Evolutionary conservation across 2,329 filamentous ascomycete genomes (phyloP), one percentile per base, ranked within the genome.

Genomic region (Pseudogymnoascus sp.): DNA sequence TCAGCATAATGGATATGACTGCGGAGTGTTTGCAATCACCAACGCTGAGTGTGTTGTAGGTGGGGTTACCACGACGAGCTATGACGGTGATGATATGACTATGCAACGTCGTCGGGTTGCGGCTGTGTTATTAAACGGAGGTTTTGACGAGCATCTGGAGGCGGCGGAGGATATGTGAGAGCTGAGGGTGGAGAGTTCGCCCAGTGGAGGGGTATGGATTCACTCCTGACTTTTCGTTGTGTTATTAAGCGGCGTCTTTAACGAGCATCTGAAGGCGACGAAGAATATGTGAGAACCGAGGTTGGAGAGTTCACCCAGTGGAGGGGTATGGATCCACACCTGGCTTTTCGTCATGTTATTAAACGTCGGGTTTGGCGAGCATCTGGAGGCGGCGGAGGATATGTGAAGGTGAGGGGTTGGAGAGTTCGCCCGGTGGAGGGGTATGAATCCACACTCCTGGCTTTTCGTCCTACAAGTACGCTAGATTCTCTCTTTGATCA

Each of bases 1-100:
- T 2, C 89, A 92, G 71, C 77, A 74, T 26, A 92, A 92, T 68
- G 80, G 81, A 1, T 84, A 81, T 69, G 89, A 92, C 70, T 92
- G 89, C 66, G 89, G 89, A n/a, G 83, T 91, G 3, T 90, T 90
- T 70, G 83, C 86, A 11, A 84, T 90, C 66, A 83, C 88, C 15
- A 93, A 92, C 68, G 85, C 83, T 13, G 80, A 90, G 57, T 88
- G 84, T 61, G 68, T 77, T 33, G 73, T 78, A 2, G 71, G 74
- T 13, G 76, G 74, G 0, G 68, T 75, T 10, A 71, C 75, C 5
- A 71, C 72, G 1, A 67, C 67, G 7, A 74, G 75, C 29, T 85
- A 88, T 62, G 67, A 72, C 1, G 73, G 80, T 36, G 65, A 70
- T 0, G 81, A 88, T 61, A 82, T 90, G 78, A 75, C 78, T 1